Base-by-base conservation (phyloP, 371 early-diverging fungal species). In the Rhizopus stolonifer region DNA sequence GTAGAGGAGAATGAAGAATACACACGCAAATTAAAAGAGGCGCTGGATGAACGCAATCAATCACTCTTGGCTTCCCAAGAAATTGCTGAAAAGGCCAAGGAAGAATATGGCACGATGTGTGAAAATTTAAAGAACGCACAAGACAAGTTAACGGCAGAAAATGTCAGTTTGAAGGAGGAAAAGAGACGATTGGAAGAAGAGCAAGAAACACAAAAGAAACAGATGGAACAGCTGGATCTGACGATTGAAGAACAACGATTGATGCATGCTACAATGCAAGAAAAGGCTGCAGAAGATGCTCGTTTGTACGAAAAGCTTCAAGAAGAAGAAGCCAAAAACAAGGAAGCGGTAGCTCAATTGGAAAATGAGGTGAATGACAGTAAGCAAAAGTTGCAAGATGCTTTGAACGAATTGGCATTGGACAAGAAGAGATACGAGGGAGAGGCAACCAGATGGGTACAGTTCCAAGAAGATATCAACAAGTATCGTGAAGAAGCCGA, bases 191-290 rank as follows among this genome's bases (percentile, higher is more conserved):
- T 58, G 22, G 52, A 52, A 14, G 9, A 18, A 4, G 18, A 43
- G 4, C 22, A 9, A 8, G 2, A 44, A 4, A 23, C 44, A 6
- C 42, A 59, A 15, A 39, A 53, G 22, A 48, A 47, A 6, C 33
- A 58, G 25, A 44, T 59, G 13, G n/a, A 46, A 11, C 23, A n/a
- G 3, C 23, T 56, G 24, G 18, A 52, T 13, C 26, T 31, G 19
- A 13, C 32, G 3, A n/a, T 58, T 1, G 48, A 63, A 31, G 72
- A 68, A 39, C 63, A 62, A 39, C 68, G 64, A 14, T 52, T 23
- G 15, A 57, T 65, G 25, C 36, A n/a, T 11, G 15, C 11, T 36
- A 15, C 11, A 5, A 36, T 9, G 11, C 36, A 36, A 36, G 9
- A 36, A n/a, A 36, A 15, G 4, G n/a, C 15, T 2, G 6, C 0